Conservation (phyloP, 805 yeast genomes). For the Saccharomycopsis oosterbeekiorum region DNA sequence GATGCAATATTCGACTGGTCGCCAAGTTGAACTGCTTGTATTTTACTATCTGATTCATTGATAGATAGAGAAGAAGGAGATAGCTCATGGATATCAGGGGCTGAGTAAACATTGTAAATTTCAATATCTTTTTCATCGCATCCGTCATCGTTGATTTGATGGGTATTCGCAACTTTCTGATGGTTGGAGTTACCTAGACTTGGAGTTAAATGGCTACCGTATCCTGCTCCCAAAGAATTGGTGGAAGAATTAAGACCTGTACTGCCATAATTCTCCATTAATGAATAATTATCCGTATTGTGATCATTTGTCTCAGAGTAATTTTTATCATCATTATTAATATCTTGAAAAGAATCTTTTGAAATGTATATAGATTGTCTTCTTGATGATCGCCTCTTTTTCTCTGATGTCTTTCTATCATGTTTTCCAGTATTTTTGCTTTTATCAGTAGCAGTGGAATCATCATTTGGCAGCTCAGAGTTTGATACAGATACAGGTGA, state of each 20-base stretch:
- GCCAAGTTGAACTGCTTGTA: not conserved
- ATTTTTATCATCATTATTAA: not conserved
- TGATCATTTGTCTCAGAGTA: not conserved
- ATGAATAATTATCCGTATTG: not conserved
- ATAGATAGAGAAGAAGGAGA: not conserved
- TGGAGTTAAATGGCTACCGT: not conserved
- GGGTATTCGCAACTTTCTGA: not conserved
- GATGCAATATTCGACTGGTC: not conserved
- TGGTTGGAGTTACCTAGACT: not conserved
- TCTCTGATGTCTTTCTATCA: not conserved
- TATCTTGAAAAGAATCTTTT: conserved; percentile 15
- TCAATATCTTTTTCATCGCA: not conserved
- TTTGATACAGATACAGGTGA: not conserved
- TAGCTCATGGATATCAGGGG: not conserved
- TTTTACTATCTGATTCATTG: not conserved
- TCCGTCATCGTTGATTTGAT: not conserved
- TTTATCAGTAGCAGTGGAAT: not conserved
- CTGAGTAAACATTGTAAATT: not conserved
- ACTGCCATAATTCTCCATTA: not conserved
- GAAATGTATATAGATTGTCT: conserved; percentile 21
- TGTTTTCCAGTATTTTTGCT: not conserved
- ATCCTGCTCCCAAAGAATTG: not conserved
- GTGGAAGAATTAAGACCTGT: not conserved
- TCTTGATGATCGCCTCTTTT: conserved; percentile 10
- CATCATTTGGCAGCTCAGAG: not conserved